Evolutionary conservation across 345 rosid species (phyloP).

Genomic region (Heritiera littoralis): DNA sequence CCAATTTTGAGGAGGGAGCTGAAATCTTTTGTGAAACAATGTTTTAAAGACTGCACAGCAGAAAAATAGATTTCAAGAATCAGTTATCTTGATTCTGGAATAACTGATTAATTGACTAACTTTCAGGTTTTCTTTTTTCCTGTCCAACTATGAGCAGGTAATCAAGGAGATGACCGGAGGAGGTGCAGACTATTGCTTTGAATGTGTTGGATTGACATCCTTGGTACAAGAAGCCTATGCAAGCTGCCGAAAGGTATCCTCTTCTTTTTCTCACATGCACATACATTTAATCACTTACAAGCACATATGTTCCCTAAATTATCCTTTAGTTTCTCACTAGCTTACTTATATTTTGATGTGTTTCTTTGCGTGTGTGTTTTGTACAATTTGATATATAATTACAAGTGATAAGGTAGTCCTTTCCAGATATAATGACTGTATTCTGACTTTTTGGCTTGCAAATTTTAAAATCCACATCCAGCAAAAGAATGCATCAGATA

Average conservation of each 20-base stretch:
- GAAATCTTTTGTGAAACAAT: too few species aligned
- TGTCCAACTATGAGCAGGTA: constrained; percentile 15
- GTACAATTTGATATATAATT: neutral
- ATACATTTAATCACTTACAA: neutral
- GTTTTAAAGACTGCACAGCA: neutral
- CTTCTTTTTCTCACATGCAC: neutral
- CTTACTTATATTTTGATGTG: neutral
- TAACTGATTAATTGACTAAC: neutral
- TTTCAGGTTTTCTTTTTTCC: neutral
- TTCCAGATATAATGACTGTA: neutral
- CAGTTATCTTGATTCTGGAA: neutral
- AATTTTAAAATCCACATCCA: neutral
- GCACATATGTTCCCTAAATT: neutral
- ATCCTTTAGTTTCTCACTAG: neutral
- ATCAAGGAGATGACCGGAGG: constrained; percentile 58
- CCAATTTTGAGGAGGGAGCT: too few species aligned
- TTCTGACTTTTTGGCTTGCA: neutral
- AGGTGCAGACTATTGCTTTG: constrained; percentile 70
- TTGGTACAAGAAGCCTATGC: constrained; percentile 56
- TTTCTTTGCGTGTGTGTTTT: neutral
- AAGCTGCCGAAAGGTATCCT: constrained; percentile 35
- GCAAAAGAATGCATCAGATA: neutral
- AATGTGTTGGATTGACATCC: constrained; percentile 56
- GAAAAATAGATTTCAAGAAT: neutral
- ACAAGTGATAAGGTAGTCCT: neutral